Conservation (phyloP, 768 basidiomycete species). For the Suillus alpinus region DNA sequence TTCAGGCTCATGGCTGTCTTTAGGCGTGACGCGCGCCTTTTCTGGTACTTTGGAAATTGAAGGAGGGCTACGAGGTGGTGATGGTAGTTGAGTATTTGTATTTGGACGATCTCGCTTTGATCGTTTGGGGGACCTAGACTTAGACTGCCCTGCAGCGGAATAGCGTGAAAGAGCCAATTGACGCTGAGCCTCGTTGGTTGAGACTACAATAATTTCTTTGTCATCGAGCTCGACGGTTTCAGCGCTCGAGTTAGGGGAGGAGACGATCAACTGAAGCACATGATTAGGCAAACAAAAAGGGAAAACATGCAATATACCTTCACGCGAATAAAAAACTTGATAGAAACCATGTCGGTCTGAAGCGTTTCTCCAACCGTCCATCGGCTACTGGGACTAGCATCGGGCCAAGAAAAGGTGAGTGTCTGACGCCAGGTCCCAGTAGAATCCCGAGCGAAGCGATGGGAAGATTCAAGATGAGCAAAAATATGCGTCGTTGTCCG, state of each 20-base stretch:
- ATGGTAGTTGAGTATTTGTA: conserved; percentile 31
- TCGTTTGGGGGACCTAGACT: conserved; percentile 57
- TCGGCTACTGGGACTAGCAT: conserved; percentile 60
- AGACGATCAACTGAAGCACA: conserved; percentile 43
- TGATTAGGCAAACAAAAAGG: conserved; percentile 12
- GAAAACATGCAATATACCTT: conserved; percentile 45
- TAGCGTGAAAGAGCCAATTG: conserved; percentile 61
- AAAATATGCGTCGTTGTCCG: conserved; percentile 48
- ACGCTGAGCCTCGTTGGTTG: conserved; percentile 69
- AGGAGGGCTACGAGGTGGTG: conserved; percentile 38
- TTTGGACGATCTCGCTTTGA: conserved; percentile 30
- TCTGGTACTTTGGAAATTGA: conserved; percentile 10
- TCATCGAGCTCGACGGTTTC: conserved; percentile 71
- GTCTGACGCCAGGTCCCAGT: conserved; percentile 63
- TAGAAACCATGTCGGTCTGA: conserved; percentile 56
- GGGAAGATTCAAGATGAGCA: conserved; percentile 57
- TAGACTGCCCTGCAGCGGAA: conserved; percentile 40
- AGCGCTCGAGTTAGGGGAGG: conserved; percentile 42
- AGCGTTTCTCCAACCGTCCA: conserved; percentile 84
- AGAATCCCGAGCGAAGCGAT: conserved; percentile 52
- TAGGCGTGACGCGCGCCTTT: conserved; percentile 6
- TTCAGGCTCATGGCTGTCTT: conserved; percentile 7
- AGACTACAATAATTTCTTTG: conserved; percentile 62
- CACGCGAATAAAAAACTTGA: conserved; percentile 68
- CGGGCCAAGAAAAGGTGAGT: conserved; percentile 71